phyloP scores from a whole-genome alignment of 2,329 filamentous ascomycete species.

The Xylariomycetidae sp. region DNA sequence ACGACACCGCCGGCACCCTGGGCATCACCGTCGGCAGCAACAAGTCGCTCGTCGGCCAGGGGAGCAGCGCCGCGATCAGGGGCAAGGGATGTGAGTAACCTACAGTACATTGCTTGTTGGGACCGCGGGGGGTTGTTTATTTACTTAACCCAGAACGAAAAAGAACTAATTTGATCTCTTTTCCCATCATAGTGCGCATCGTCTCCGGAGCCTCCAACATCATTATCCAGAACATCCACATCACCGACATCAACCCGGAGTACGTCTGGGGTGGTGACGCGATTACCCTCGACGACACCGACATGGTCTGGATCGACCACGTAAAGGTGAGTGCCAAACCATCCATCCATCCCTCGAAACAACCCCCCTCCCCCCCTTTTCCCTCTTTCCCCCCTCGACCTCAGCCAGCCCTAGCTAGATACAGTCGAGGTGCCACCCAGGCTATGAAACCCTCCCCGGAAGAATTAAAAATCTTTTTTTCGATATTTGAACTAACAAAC shows the following conservation, averaged over 20 bases:
- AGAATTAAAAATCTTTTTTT: not conserved
- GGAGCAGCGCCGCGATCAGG: slow-evolving; percentile 47
- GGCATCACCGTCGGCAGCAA: slow-evolving; percentile 50
- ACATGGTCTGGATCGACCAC: slow-evolving; percentile 25
- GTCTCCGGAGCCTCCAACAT: slow-evolving; percentile 45
- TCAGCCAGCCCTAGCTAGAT: too few species aligned
- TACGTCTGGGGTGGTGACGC: slow-evolving; percentile 56
- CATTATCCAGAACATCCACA: slow-evolving; percentile 55
- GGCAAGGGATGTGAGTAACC: slow-evolving; percentile 56
- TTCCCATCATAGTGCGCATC: too few species aligned
- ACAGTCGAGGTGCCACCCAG: too few species aligned
- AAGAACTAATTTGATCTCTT: too few species aligned
- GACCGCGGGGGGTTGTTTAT: too few species aligned
- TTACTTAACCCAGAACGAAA: too few species aligned
- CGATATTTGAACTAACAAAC: slow-evolving; percentile 1
- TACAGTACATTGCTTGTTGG: too few species aligned
- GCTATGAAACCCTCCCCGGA: not conserved
- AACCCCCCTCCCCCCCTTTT: too few species aligned
- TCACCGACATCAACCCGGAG: slow-evolving; percentile 49
- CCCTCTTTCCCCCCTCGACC: too few species aligned
- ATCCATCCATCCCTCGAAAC: too few species aligned
- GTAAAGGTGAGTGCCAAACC: too few species aligned
- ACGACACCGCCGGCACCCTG: slow-evolving; percentile 45
- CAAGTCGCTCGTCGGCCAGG: slow-evolving; percentile 52
- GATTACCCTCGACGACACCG: slow-evolving; percentile 44